These are phyloP conservation scores for Porphyrellus cyaneotinctus DNA, from an alignment of 768 basidiomycete genomes.

Conservation along the genomic window DNA sequence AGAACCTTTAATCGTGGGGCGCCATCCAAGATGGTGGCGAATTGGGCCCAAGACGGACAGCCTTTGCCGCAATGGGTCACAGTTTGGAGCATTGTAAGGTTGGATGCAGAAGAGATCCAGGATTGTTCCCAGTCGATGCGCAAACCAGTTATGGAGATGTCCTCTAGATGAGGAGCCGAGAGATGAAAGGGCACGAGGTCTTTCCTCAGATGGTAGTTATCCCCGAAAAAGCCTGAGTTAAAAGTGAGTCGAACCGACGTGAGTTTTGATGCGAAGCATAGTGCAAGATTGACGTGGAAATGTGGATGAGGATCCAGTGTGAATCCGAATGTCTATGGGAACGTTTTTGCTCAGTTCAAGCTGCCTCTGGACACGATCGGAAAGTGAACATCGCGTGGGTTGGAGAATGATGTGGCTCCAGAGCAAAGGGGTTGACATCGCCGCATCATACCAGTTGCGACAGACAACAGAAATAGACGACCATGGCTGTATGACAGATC, in stretches of 20 bases:
- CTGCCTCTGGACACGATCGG: background rate
- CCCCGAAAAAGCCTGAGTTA: background rate
- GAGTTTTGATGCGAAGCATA: background rate
- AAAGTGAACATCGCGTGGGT: background rate
- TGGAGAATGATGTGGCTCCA: background rate
- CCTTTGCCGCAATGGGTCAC: too few relatives aligned
- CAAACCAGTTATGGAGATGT: background rate
- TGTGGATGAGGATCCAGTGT: background rate
- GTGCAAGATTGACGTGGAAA: too few relatives aligned
- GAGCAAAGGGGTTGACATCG: background rate
- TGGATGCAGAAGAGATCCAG: background rate
- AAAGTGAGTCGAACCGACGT: background rate
- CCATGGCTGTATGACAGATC: background rate
- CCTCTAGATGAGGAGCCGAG: background rate
- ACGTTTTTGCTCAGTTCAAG: background rate
- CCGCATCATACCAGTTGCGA: background rate
- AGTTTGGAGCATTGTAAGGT: background rate
- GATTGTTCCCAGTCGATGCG: background rate
- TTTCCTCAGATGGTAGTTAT: too few relatives aligned
- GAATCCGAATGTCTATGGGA: background rate
- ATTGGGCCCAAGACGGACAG: background rate
- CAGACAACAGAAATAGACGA: background rate
- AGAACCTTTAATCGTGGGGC: background rate
- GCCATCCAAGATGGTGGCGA: background rate
- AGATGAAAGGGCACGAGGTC: too few relatives aligned